A percentile compares a stretch with the other conserved stretches of the same genome.
phyloP scores from a whole-genome alignment of 345 rosid species.

The Zanthoxylum bungeanum region DNA sequence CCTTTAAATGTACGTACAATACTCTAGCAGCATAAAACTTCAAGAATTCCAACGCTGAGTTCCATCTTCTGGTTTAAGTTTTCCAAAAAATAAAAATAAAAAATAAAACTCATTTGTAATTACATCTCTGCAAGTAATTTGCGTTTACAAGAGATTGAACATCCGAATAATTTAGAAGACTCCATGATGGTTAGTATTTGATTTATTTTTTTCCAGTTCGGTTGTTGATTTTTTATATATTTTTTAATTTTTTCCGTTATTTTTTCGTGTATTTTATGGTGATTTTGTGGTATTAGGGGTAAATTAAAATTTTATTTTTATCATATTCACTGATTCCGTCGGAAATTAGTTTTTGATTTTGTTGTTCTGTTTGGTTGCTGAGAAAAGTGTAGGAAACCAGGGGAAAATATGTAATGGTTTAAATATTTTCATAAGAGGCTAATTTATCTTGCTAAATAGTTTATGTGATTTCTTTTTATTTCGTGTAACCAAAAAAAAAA shows the following conservation, averaged over 20 bases:
- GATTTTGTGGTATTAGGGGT: not conserved
- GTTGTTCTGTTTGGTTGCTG: not conserved
- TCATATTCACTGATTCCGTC: not conserved
- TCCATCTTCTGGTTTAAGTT: not conserved
- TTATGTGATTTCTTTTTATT: not conserved
- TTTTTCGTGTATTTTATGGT: not conserved
- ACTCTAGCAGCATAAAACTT: not conserved
- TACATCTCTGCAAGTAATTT: not conserved
- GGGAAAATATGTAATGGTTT: not conserved
- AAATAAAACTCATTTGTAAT: not conserved
- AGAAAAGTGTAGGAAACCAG: not conserved
- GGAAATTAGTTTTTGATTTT: not conserved
- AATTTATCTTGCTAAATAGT: not conserved
- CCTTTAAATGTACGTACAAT: not conserved
- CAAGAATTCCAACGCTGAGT: not conserved
- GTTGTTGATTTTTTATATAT: not conserved
- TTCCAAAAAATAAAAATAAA: not conserved
- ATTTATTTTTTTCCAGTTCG: not conserved
- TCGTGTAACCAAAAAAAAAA: not conserved
- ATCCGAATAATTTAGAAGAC: not conserved
- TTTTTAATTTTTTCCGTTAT: not conserved
- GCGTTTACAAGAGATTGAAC: not conserved
- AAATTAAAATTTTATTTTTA: not conserved
- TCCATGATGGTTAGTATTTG: conserved; percentile 1
- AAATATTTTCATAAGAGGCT: not conserved